These are phyloP conservation scores for Sisymbrium altissimum DNA, from an alignment of 345 rosid genomes.

Conservation along the genomic window DNA sequence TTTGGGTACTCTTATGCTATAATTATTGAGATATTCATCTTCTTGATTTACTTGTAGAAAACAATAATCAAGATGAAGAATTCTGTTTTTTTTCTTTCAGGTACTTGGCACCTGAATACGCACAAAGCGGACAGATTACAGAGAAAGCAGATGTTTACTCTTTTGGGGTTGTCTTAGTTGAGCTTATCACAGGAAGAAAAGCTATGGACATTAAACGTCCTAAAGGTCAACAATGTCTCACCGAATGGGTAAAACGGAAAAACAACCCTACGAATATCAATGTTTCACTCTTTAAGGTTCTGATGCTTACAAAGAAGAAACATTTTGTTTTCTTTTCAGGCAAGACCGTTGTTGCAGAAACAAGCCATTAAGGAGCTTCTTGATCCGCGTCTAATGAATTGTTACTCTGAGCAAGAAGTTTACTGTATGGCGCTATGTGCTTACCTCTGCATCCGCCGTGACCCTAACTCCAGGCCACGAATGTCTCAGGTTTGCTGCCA, in stretches of 20 bases:
- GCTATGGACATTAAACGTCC: conserved; percentile 91
- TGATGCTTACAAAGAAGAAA: conserved; percentile 2
- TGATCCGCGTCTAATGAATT: conserved; percentile 63
- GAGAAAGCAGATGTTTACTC: conserved; percentile 98
- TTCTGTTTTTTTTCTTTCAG: conserved; percentile 36
- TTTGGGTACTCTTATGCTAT: conserved; percentile 57
- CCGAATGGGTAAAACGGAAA: conserved; percentile 74
- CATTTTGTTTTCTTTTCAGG: conserved; percentile 38
- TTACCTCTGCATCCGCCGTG: conserved; percentile 80
- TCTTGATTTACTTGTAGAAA: not conserved
- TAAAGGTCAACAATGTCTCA: conserved; percentile 87
- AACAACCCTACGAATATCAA: not conserved
- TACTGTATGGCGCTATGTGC: conserved; percentile 84
- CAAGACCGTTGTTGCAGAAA: conserved; percentile 83
- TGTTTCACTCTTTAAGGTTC: not conserved
- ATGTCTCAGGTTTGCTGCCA: conserved; percentile 79
- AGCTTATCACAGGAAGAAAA: conserved; percentile 94
- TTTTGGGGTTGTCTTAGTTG: conserved; percentile 88
- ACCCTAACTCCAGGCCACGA: conserved; percentile 82
- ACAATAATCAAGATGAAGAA: not conserved
- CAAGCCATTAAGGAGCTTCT: conserved; percentile 63
- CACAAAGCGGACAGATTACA: conserved; percentile 95
- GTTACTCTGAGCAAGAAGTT: conserved; percentile 63
- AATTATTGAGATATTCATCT: not conserved
- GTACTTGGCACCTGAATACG: conserved; percentile 96